phyloP scores from a whole-genome alignment of 352 stramenopile species.

The Phytophthora tubulina region DNA sequence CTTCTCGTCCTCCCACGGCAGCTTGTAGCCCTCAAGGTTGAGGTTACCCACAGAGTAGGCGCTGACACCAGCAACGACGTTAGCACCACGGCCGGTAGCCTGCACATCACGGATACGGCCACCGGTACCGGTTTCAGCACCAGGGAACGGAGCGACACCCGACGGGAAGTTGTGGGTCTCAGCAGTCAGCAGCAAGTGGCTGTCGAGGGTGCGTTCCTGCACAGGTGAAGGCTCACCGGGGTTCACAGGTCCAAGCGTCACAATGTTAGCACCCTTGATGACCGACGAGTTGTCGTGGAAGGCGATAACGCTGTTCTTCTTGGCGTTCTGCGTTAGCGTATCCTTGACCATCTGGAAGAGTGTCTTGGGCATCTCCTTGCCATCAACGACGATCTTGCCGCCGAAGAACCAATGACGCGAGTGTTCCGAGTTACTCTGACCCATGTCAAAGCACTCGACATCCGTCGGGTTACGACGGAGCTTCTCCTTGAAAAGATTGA shows the following conservation, averaged over 20 bases:
- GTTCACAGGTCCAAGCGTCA: constrained; percentile 79
- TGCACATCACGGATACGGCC: constrained; percentile 99
- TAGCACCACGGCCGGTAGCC: constrained; percentile 96
- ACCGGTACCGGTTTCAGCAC: constrained; percentile 97
- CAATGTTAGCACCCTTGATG: constrained; percentile 94
- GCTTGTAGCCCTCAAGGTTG: constrained; percentile 95
- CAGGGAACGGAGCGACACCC: constrained; percentile 95
- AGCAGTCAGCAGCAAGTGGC: constrained; percentile 97
- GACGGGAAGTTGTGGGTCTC: constrained; percentile 99
- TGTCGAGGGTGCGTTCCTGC: constrained; percentile 75
- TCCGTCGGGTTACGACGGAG: constrained; percentile 98
- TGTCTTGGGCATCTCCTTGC: constrained; percentile 95
- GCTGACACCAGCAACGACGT: constrained; percentile 94
- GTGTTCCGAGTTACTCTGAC: constrained; percentile 99
- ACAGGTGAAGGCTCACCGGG: constrained; percentile 76
- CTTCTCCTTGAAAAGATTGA: constrained; percentile 97
- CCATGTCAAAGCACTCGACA: constrained; percentile 99
- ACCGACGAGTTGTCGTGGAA: constrained; percentile 99
- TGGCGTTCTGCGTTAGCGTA: constrained; percentile 92
- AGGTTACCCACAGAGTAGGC: constrained; percentile 95
- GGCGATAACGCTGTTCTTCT: constrained; percentile 97
- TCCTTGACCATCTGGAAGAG: constrained; percentile 99
- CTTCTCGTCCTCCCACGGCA: constrained; percentile 97
- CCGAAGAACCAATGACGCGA: constrained; percentile 99
- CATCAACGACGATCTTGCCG: constrained; percentile 99